These are phyloP conservation scores for Pistacia vera DNA, from an alignment of 345 rosid species.

Conservation along the genomic window DNA sequence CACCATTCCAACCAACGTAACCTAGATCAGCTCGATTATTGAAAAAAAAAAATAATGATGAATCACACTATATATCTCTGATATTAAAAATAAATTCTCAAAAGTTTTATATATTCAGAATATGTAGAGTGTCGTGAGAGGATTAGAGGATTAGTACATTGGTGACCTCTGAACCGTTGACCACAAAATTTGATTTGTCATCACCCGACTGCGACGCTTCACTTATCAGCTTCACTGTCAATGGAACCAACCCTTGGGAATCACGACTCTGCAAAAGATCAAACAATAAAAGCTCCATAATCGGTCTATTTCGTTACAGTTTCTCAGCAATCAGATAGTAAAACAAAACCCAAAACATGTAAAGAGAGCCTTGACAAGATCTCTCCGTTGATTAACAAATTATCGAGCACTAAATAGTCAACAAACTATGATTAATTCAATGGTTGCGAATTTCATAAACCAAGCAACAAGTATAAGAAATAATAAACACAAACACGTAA, in stretches of 20 bases:
- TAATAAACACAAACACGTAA: not conserved
- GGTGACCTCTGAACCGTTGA: constrained; percentile 65
- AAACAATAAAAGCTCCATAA: not conserved
- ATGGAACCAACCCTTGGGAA: constrained; percentile 65
- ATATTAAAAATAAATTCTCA: too few species aligned
- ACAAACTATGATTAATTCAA: not conserved
- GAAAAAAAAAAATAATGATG: not conserved
- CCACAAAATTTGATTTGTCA: constrained; percentile 68
- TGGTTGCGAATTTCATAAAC: not conserved
- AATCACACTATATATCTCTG: not conserved
- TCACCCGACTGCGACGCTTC: constrained; percentile 73
- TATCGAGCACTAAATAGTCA: not conserved
- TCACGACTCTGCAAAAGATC: constrained; percentile 55
- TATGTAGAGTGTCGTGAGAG: not conserved
- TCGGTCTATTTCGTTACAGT: not conserved
- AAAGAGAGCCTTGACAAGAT: not conserved
- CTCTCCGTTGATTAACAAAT: not conserved
- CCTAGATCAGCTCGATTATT: constrained; percentile 35
- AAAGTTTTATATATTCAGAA: too few species aligned
- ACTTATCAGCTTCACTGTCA: constrained; percentile 86
- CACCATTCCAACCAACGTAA: constrained; percentile 77
- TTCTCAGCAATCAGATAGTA: not conserved
- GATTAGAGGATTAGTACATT: constrained; percentile 36
- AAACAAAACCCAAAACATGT: constrained; percentile 3
- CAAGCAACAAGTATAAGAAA: not conserved